These are phyloP conservation scores for Teratosphaeria pseudoeucalypti DNA, from an alignment of 2,329 filamentous ascomycete genomes.

Conservation along the genomic window DNA sequence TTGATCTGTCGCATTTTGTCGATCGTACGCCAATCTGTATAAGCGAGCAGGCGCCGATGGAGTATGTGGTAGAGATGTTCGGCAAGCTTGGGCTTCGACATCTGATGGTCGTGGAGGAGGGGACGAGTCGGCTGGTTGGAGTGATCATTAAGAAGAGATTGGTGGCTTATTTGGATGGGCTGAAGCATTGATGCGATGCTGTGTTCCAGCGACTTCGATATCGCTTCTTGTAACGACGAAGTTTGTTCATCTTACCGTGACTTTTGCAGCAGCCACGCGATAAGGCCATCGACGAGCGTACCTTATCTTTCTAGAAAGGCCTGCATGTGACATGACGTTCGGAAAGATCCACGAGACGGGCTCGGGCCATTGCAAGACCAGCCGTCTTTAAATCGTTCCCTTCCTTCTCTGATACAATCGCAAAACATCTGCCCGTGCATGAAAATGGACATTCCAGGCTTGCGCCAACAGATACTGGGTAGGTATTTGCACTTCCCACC, in stretches of 20 bases:
- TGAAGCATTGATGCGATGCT: not conserved
- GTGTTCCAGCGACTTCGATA: not conserved
- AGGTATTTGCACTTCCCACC: not conserved
- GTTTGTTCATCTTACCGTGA: not conserved
- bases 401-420: not conserved
- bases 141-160: slow-evolving; percentile 50
- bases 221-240: not conserved
- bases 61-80: slow-evolving; percentile 52
- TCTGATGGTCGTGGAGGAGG: slow-evolving; percentile 44
- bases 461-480: not conserved
- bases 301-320: no score
- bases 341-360: not conserved
- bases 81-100: slow-evolving; percentile 46
- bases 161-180: slow-evolving; percentile 40
- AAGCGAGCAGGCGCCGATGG: slow-evolving; percentile 43
- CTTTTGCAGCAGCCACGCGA: no score
- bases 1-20: slow-evolving; percentile 41
- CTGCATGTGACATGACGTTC: not conserved
- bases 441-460: not conserved
- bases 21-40: slow-evolving; percentile 45
- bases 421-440: not conserved
- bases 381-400: not conserved
- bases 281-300: no score
- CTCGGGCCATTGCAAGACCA: not conserved
- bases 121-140: slow-evolving; percentile 40